These are phyloP conservation scores for Actinomortierella wolfii DNA, from an alignment of 371 early-diverging fungal species.

Conservation along the genomic window DNA sequence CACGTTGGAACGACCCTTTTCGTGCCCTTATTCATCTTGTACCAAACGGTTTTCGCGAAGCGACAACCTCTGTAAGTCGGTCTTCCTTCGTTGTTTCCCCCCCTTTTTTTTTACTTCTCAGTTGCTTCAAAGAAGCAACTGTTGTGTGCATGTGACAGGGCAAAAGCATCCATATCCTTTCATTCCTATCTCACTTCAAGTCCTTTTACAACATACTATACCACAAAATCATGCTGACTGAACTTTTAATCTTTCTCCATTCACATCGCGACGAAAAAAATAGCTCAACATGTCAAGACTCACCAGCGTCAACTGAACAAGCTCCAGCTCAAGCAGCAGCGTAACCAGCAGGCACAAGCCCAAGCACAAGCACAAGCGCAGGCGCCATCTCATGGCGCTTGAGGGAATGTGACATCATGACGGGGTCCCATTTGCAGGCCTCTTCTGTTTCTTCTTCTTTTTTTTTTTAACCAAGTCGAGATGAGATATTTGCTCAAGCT, in stretches of 20 bases:
- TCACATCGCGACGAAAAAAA: no score
- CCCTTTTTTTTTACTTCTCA: neutral
- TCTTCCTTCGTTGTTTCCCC: no score
- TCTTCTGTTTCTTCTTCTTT: neutral
- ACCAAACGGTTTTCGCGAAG: constrained; percentile 83
- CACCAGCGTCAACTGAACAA: constrained; percentile 53
- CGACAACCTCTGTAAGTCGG: constrained; percentile 58
- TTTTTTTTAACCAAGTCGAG: no score
- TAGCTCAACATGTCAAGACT: constrained; percentile 64
- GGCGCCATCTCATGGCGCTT: constrained; percentile 2
- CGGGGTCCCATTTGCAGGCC: no score
- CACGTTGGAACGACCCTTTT: constrained; percentile 71
- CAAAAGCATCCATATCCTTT: neutral
- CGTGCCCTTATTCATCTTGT: constrained; percentile 67
- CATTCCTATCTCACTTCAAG: neutral
- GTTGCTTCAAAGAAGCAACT: neutral
- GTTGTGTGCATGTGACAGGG: neutral
- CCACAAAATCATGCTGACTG: no score
- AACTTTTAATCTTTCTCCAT: no score
- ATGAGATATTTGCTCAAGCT: no score
- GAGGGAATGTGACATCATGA: no score
- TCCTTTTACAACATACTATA: no score
- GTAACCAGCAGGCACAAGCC: constrained; percentile 32
- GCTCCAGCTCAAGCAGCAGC: constrained; percentile 32
- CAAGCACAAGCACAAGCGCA: constrained; percentile 19